A percentile compares a stretch with the other conserved stretches of the same genome.
phyloP scores from a whole-genome alignment of 148 eudicot species.

The Vaccinium corymbosum region DNA sequence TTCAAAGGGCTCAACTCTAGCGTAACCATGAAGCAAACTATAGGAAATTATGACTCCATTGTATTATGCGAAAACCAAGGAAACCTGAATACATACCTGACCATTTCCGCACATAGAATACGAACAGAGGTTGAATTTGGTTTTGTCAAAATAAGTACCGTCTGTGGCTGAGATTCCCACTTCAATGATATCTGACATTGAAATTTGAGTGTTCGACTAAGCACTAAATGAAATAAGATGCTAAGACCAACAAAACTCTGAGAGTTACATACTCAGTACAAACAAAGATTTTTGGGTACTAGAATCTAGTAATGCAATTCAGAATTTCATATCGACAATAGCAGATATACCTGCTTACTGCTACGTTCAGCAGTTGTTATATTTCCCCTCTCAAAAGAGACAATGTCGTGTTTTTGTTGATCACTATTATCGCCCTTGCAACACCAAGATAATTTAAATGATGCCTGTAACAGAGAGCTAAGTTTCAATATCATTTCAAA shows the following conservation, averaged over 20 bases:
- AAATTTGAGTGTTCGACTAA: background rate
- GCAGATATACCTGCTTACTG: slow-evolving; percentile 81
- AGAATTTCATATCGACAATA: slow-evolving; percentile 1
- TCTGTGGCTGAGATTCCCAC: slow-evolving; percentile 86
- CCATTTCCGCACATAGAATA: slow-evolving; percentile 69
- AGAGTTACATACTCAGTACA: background rate
- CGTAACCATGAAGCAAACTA: background rate
- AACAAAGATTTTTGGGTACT: background rate
- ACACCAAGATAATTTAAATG: slow-evolving; percentile 89
- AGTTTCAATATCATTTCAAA: slow-evolving; percentile 8
- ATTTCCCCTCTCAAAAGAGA: slow-evolving; percentile 91
- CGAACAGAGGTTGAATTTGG: slow-evolving; percentile 88
- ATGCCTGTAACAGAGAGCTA: slow-evolving; percentile 57
- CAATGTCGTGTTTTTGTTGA: slow-evolving; percentile 88
- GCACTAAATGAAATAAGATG: background rate
- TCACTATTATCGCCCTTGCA: slow-evolving; percentile 72
- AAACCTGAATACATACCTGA: slow-evolving; percentile 49
- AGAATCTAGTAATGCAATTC: background rate
- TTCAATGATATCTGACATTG: slow-evolving; percentile 82
- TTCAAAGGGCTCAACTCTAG: slow-evolving; percentile 9
- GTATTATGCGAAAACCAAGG: background rate
- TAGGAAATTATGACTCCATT: background rate
- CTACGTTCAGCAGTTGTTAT: slow-evolving; percentile 84
- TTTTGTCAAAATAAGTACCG: slow-evolving; percentile 87
- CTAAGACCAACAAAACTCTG: background rate